Evolutionary conservation across 805 yeast genomes (phyloP), one percentile per base, ranked within the genome.

Genomic region (Metschnikowia colocasiae): DNA sequence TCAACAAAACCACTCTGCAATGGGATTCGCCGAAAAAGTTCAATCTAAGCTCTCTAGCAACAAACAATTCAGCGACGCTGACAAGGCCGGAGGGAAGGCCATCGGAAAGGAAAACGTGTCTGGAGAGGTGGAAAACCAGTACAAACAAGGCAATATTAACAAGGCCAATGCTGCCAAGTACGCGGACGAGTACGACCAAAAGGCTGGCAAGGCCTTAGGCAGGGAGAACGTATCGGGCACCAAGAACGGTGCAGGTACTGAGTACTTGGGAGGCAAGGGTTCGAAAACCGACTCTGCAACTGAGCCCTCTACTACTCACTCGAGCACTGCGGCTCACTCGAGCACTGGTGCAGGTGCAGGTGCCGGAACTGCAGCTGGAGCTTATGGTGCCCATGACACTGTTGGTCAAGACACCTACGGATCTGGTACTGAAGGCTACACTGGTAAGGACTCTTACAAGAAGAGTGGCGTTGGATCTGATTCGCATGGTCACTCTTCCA

Each of bases 21-120:
- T 69, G 75, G 74, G 75, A 45, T 59, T 69, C 43, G 55, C 68
- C 19, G 74, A 69, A 52, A 69, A 68, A 55, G 52, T 69, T 45
- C 59, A 57, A 51, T 52, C 58, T 23, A 67, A 65, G 51, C 54
- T 64, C 33, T 43, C 54, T 15, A 61, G 64, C 45, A 59, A 63
- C 53, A 58, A 63, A 48, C 65, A 66, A 9, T 29, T 53, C 44
- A 57, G 54, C 25, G 62, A 64, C 25, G 38, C 51, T 27, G 68
- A 67, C 53, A 59, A 62, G 49, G 62, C 58, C 49, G 68, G 60
- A 33, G 69, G 68, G 15, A 58, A 61, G 46, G 59, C 60, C 36
- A 54, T 59, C 15, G 67, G 65, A n/a, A 57, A 59, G 46, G 61
- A 61, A n/a, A 58, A 55, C n/a, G 53, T 59, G 8, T 53, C 65